Conservation (phyloP, 192 early-diverging fungal species). For the Coemansia sp. region DNA sequence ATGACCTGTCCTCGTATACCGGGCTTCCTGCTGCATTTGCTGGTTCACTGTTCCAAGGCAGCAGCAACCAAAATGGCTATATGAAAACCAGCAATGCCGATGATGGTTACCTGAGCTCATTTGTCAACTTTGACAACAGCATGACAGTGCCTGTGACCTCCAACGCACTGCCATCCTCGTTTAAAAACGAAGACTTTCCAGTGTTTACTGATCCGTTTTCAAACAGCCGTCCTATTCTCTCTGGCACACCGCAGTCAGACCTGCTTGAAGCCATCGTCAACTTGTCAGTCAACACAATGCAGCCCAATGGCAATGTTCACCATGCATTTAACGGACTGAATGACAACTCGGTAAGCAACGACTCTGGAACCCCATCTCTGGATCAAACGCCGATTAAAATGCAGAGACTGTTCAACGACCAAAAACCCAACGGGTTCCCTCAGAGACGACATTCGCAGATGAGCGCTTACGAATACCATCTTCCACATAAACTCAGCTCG, state of each 20-base stretch:
- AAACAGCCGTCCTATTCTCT: not conserved
- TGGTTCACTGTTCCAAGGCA: not conserved
- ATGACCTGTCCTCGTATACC: not conserved
- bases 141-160: not conserved
- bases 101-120: conserved; percentile 41
- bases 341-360: not conserved
- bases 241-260: conserved; percentile 18
- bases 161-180: not conserved
- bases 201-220: not conserved
- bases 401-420: not conserved
- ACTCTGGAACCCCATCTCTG: not conserved
- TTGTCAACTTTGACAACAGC: conserved; percentile 32
- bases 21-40: not conserved
- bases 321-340: not conserved
- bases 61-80: not conserved
- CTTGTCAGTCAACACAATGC: conserved; percentile 28
- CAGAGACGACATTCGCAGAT: conserved; percentile 4
- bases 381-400: conserved; percentile 7
- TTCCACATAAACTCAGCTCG: not conserved
- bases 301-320: not conserved
- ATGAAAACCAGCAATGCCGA: not conserved
- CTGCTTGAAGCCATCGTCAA: conserved; percentile 44
- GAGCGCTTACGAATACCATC: not conserved
- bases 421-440: not conserved
- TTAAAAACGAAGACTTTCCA: not conserved